Evolutionary conservation across 2,329 filamentous ascomycete genomes (phyloP).

Genomic region (Exophiala bonariae): DNA sequence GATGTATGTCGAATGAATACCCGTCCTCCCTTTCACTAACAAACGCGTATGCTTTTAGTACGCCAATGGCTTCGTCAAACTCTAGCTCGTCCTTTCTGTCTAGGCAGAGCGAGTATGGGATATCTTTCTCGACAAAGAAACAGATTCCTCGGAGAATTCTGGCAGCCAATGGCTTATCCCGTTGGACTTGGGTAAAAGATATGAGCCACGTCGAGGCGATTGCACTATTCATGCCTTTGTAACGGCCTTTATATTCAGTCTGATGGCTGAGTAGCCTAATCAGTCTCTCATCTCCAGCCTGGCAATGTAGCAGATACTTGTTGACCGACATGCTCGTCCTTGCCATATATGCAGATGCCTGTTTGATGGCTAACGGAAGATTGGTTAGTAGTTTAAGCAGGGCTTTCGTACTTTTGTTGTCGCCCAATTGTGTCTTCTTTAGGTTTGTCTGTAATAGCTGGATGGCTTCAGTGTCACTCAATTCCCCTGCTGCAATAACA

Average conservation of each 20-base stretch:
- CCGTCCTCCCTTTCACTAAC: conserved; percentile 22
- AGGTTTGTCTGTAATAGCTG: conserved; percentile 30
- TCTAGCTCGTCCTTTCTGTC: conserved; percentile 21
- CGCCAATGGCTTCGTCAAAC: conserved; percentile 33
- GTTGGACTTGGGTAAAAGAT: conserved; percentile 37
- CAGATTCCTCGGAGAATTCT: conserved; percentile 39
- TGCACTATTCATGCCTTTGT: conserved; percentile 32
- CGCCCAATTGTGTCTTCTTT: conserved; percentile 12
- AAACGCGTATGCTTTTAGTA: conserved; percentile 35
- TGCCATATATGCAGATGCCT: conserved; percentile 28
- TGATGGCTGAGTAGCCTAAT: conserved; percentile 34
- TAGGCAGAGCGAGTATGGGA: conserved; percentile 36
- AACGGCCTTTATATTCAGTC: conserved; percentile 35
- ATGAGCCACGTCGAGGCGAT: conserved; percentile 40
- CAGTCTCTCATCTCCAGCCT: conserved; percentile 27
- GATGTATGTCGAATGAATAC: conserved; percentile 28
- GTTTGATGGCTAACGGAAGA: conserved; percentile 30
- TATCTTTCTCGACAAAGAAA: conserved; percentile 32
- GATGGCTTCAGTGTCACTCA: conserved; percentile 10
- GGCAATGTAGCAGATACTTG: conserved; percentile 25
- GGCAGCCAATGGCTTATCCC: conserved; percentile 32
- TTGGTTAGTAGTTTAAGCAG: conserved; percentile 26
- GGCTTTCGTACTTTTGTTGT: conserved; percentile 4
- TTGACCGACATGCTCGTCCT: conserved; percentile 14
- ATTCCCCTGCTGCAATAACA: conserved; percentile 1